Evolutionary conservation across 495 filamentous ascomycete species (phyloP).

Genomic region (Coniosporium apollinis): DNA sequence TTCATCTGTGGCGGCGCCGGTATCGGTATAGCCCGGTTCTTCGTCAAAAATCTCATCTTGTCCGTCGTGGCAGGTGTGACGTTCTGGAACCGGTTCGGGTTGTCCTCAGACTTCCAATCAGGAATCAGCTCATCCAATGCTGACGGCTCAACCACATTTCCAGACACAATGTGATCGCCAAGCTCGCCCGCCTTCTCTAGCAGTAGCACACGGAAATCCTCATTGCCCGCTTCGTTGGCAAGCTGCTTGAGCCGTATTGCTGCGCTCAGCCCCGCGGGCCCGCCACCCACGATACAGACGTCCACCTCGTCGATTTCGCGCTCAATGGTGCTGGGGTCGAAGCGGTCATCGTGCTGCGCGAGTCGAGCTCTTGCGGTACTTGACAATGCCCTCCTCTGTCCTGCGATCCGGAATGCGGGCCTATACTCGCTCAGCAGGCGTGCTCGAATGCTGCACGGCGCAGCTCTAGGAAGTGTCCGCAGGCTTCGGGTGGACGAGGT

Average conservation of each 20-base stretch:
- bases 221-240: conserved; percentile 87
- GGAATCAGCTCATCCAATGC: conserved; percentile 83
- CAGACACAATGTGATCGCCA: conserved; percentile 88
- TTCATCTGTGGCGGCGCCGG: conserved; percentile 94
- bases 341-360: conserved; percentile 42
- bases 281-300: conserved; percentile 91
- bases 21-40: conserved; percentile 56
- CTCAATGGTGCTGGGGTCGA: conserved; percentile 58
- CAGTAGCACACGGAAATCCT: conserved; percentile 82
- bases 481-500: too few relatives aligned
- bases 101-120: conserved; percentile 80
- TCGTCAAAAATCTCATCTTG: conserved; percentile 90
- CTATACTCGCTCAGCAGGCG: too few relatives aligned
- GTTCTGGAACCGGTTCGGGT: conserved; percentile 67
- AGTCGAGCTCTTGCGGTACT: too few relatives aligned
- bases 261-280: conserved; percentile 79
- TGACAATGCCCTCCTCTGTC: too few relatives aligned
- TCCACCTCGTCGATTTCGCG: conserved; percentile 88
- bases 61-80: conserved; percentile 69
- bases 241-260: conserved; percentile 93
- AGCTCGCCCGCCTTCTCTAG: conserved; percentile 93
- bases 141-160: conserved; percentile 84
- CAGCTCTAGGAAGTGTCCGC: too few relatives aligned
- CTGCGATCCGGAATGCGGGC: too few relatives aligned
- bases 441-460: too few relatives aligned